Evolutionary conservation across 192 early-diverging fungal genomes (phyloP).

Genomic region (Mortierella claussenii): DNA sequence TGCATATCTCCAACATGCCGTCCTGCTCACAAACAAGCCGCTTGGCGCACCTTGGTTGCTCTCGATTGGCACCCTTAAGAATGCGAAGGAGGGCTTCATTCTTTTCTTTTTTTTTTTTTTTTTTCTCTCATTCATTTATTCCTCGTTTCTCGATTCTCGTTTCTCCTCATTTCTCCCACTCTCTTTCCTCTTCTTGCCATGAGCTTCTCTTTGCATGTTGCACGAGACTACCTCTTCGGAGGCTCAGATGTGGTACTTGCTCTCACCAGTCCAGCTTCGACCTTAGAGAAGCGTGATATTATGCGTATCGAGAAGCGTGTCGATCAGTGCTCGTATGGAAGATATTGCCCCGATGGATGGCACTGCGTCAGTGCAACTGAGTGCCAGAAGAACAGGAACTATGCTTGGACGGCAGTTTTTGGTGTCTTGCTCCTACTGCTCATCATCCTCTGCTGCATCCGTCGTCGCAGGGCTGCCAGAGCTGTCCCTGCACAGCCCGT

Average conservation of each 20-base stretch:
- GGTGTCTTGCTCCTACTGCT: constrained; percentile 12
- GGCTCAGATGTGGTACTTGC: constrained; percentile 9
- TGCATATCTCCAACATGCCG: no score
- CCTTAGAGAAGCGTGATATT: constrained; percentile 26
- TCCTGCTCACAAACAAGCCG: no score
- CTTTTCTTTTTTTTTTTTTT: no score
- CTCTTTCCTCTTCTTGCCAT: neutral
- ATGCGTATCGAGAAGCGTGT: constrained; percentile 40
- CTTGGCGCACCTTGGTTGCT: no score
- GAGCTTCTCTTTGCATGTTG: neutral
- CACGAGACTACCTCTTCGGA: constrained; percentile 8
- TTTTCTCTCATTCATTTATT: neutral
- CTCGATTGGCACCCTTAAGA: no score
- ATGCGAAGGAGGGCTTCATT: no score
- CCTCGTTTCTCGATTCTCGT: neutral
- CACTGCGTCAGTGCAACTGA: constrained; percentile 2
- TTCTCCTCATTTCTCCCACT: neutral
- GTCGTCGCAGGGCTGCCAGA: constrained; percentile 14
- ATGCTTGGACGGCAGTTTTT: constrained; percentile 34
- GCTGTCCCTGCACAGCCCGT: constrained; percentile 1
- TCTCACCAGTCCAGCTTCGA: neutral
- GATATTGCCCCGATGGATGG: constrained; percentile 15
- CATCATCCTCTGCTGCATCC: constrained; percentile 1
- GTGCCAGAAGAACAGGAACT: constrained; percentile 38
- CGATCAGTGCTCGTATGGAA: constrained; percentile 5